phyloP scores from a whole-genome alignment of 1,139 yeast genomes.

The Geotrichum australiense region DNA sequence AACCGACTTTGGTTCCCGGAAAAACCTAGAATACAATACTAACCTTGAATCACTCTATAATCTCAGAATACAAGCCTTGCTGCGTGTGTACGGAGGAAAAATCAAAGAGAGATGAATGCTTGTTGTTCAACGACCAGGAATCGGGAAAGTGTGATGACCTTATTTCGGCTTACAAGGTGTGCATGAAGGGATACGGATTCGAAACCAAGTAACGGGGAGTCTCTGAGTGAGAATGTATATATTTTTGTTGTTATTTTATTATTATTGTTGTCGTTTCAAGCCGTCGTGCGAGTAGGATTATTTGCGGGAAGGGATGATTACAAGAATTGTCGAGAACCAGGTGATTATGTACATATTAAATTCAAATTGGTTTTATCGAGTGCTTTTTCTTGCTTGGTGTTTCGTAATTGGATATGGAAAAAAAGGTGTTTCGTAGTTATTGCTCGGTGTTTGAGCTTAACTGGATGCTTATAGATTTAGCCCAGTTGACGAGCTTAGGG shows the following conservation, averaged over 20 bases:
- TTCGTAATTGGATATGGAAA: too few relatives aligned
- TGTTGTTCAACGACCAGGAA: conserved; percentile 75
- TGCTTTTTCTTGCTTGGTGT: too few relatives aligned
- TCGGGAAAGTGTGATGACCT: conserved; percentile 72
- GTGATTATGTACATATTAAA: too few relatives aligned
- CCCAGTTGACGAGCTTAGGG: conserved; percentile 18
- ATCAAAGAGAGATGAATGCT: conserved; percentile 77
- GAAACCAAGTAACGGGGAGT: conserved; percentile 32
- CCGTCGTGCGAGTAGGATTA: too few relatives aligned
- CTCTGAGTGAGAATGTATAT: background rate
- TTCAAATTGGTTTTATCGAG: too few relatives aligned
- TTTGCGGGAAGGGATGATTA: too few relatives aligned
- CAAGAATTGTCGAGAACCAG: too few relatives aligned
- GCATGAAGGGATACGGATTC: conserved; percentile 93
- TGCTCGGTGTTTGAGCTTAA: background rate
- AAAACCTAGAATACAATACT: too few relatives aligned
- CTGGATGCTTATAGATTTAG: background rate
- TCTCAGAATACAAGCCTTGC: conserved; percentile 75
- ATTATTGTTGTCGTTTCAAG: too few relatives aligned
- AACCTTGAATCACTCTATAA: background rate
- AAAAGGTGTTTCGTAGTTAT: background rate
- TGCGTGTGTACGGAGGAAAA: conserved; percentile 91
- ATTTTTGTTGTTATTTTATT: background rate
- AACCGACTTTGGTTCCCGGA: too few relatives aligned
- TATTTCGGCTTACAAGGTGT: conserved; percentile 63